phyloP scores from a whole-genome alignment of 1,139 yeast species.

The Debaryomyces sp. region DNA sequence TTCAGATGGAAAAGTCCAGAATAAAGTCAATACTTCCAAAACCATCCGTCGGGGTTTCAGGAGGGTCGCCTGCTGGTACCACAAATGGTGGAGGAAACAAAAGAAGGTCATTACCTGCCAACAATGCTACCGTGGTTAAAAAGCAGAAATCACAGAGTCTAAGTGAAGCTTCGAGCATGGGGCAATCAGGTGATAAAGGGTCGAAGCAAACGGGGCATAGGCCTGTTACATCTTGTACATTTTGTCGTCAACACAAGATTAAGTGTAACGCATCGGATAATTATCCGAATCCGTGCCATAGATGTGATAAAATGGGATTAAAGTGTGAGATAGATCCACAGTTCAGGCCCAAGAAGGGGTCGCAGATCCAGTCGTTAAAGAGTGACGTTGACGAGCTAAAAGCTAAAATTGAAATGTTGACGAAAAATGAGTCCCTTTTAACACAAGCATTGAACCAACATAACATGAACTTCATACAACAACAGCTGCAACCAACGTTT shows the following conservation, averaged over 20 bases:
- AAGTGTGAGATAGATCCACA: slow-evolving; percentile 90
- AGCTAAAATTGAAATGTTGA: slow-evolving; percentile 73
- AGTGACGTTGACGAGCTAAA: slow-evolving; percentile 84
- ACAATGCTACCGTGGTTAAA: slow-evolving; percentile 1
- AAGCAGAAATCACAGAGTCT: slow-evolving; percentile 4
- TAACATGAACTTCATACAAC: slow-evolving; percentile 35
- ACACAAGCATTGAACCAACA: slow-evolving; percentile 62
- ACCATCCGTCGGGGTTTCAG: slow-evolving; percentile 25
- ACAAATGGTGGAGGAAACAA: slow-evolving; percentile 11
- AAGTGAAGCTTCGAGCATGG: background rate
- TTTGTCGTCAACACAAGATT: slow-evolving; percentile 93
- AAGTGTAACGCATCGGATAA: slow-evolving; percentile 89
- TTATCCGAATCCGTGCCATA: slow-evolving; percentile 78
- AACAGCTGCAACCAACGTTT: slow-evolving; percentile 17
- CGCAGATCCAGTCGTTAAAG: slow-evolving; percentile 80
- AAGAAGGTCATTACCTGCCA: slow-evolving; percentile 11
- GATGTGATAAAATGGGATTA: slow-evolving; percentile 80
- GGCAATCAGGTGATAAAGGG: slow-evolving; percentile 12
- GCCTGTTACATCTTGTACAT: slow-evolving; percentile 92
- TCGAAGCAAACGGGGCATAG: slow-evolving; percentile 56
- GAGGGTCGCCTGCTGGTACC: slow-evolving; percentile 12
- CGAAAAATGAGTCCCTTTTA: slow-evolving; percentile 67
- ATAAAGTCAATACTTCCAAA: slow-evolving; percentile 42
- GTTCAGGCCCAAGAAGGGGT: slow-evolving; percentile 88
- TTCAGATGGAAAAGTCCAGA: slow-evolving; percentile 39